Base-by-base conservation (phyloP, 2,329 filamentous ascomycete genomes). In the Albifimbria verrucaria region DNA sequence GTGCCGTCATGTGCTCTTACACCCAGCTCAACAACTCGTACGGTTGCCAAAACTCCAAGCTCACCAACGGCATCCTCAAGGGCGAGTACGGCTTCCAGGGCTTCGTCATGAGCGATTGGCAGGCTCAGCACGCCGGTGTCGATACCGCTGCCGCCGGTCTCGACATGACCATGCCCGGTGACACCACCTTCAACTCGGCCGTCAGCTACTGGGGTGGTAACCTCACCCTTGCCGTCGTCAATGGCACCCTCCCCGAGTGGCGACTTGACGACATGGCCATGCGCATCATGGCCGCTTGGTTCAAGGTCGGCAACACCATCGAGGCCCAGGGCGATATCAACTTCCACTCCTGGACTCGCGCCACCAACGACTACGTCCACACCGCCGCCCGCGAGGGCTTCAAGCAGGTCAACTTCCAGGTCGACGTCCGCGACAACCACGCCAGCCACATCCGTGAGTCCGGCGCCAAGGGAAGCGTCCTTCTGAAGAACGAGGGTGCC, bases 181-280 rank as follows among this genome's bases (percentile, higher is more conserved):
- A 97, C 66, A 88, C 88, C 2, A 59, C 73, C 20, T 96, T 97
- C 73, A 83, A 88, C 69, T 83, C 81, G 4, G 89, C 89, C 7
- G 70, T 72, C 49, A 87, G 86, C 18, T 95, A 79, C 77, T 96
- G 89, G 88, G 93, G 93, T 10, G 75, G 86, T 24, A 97, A 97
- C 71, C 71, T 97, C 61, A 97, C 93, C 2, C 76, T 96, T 47
- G 90, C 90, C 2, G 86, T 97, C 6, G 72, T 96, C 61, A 97
- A 97, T 65, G 92, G 92, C 32, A 96, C 92, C 1, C 76, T 97
- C 26, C 90, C 93, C 1, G 84, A 89, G 60, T 96, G 89, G 81
- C 84, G 93, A 49, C 68, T 97, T 10, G 92, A 97, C 61, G 94
- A 97, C 66, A 96, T 96, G 87, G 90, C 85, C 5, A 88, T 91